These are phyloP conservation scores for Spathaspora jeffriesii DNA, from an alignment of 1,139 yeast genomes.

Conservation along the genomic window DNA sequence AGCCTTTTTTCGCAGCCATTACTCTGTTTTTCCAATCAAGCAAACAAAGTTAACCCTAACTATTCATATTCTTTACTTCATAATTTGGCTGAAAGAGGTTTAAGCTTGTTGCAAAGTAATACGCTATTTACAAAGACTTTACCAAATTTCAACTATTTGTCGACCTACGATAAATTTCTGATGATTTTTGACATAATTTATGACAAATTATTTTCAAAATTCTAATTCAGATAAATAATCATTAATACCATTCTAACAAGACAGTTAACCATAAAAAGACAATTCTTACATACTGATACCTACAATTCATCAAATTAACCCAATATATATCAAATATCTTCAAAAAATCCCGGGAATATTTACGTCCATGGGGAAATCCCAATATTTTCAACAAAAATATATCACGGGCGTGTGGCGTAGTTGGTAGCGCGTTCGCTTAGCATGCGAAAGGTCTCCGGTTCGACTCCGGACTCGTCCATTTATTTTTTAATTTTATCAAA, in stretches of 20 bases:
- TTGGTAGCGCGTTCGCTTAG: constrained; percentile 93
- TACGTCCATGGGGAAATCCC: neutral
- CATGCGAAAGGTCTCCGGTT: constrained; percentile 91
- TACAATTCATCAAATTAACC: neutral
- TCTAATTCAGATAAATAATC: too few relatives aligned
- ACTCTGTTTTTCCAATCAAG: too few relatives aligned
- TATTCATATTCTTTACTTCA: neutral
- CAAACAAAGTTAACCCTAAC: neutral
- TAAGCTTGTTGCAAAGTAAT: neutral
- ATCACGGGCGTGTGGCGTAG: constrained; percentile 84
- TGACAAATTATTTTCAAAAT: neutral
- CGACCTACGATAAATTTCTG: neutral
- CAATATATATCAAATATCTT: neutral
- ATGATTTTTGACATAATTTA: neutral
- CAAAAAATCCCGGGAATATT: neutral
- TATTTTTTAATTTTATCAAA: constrained; percentile 17
- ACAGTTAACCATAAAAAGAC: too few relatives aligned
- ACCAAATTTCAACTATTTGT: neutral
- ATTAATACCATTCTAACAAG: too few relatives aligned
- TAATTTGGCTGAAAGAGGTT: too few relatives aligned
- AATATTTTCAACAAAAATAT: neutral
- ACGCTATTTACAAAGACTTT: too few relatives aligned
- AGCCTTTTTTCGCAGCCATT: neutral
- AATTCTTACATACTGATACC: neutral
- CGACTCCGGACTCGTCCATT: constrained; percentile 89